Evolutionary conservation across 1,284 basidiomycete species (phyloP).

Genomic region (Cryptococcus sp.): DNA sequence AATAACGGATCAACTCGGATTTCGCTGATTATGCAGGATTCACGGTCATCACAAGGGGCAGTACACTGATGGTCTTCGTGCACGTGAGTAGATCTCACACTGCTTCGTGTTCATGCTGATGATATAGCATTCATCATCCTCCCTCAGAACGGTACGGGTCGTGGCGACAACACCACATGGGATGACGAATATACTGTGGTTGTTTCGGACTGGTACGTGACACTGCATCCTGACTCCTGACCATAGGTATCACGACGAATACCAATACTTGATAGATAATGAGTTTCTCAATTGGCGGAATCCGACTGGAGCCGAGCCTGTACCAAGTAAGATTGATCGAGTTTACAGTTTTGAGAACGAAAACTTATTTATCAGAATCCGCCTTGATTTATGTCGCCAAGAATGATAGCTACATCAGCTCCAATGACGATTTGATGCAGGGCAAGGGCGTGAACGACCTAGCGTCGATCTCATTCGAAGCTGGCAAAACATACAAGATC

Average conservation of each 20-base stretch:
- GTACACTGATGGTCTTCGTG: conserved; percentile 61
- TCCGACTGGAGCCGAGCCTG: conserved; percentile 78
- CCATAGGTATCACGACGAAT: conserved; percentile 60
- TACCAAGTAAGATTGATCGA: conserved; percentile 58
- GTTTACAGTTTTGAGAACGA: neutral
- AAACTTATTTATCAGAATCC: conserved; percentile 56
- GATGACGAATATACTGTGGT: conserved; percentile 88
- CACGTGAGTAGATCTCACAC: conserved; percentile 19
- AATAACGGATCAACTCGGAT: neutral
- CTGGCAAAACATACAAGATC: conserved; percentile 66
- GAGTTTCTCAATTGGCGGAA: conserved; percentile 68
- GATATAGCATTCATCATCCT: conserved; percentile 64
- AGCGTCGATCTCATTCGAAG: conserved; percentile 71
- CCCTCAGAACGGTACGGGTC: conserved; percentile 48
- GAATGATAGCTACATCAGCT: conserved; percentile 62
- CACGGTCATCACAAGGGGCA: conserved; percentile 67
- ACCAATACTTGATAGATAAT: conserved; percentile 56
- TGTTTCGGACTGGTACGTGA: conserved; percentile 73
- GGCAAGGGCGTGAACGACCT: conserved; percentile 72
- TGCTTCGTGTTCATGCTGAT: neutral
- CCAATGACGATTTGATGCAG: conserved; percentile 38
- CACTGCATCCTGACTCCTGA: neutral
- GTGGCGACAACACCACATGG: conserved; percentile 57
- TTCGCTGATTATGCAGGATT: conserved; percentile 68
- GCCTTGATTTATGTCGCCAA: conserved; percentile 76